Evolutionary conservation across 768 basidiomycete genomes (phyloP).

Genomic region (Gloeophyllum trabeum): DNA sequence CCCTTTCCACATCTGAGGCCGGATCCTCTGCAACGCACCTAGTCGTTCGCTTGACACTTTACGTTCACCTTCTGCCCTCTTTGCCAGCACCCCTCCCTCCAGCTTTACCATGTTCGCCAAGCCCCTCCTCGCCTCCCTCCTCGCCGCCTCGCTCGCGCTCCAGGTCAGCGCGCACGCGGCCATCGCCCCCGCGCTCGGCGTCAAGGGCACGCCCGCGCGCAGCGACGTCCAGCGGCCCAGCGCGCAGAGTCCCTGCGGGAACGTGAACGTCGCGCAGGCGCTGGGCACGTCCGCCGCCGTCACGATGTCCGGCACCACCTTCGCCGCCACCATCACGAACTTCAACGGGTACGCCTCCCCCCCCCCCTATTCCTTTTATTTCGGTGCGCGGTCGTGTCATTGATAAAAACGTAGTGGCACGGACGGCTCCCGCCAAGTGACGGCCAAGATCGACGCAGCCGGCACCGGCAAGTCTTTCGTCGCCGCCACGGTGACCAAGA

Average conservation of each 20-base stretch:
- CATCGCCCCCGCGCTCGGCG: constrained; percentile 29
- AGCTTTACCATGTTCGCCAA: constrained; percentile 16
- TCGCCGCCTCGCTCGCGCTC: constrained; percentile 22
- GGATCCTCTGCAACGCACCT: constrained; percentile 9
- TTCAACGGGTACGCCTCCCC: constrained; percentile 33
- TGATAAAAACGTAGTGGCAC: constrained; percentile 17
- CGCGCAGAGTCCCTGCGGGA: constrained; percentile 27
- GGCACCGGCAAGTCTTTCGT: constrained; percentile 19
- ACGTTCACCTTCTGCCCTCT: neutral
- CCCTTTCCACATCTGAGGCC: constrained; percentile 6
- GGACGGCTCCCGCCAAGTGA: constrained; percentile 38
- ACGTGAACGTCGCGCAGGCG: constrained; percentile 25
- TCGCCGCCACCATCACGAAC: constrained; percentile 28
- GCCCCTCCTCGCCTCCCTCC: constrained; percentile 15
- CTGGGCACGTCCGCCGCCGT: constrained; percentile 24
- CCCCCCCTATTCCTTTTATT: neutral
- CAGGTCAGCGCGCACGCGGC: constrained; percentile 30
- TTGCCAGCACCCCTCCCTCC: neutral
- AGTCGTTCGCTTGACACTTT: neutral
- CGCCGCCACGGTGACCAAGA: constrained; percentile 29
- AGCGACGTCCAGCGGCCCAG: constrained; percentile 19
- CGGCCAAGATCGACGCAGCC: constrained; percentile 33
- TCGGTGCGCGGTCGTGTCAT: neutral
- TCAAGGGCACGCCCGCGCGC: constrained; percentile 13
- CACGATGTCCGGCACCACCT: constrained; percentile 24